A percentile compares a stretch with the other conserved stretches of the same genome.
These are phyloP conservation scores for Phytopythium montanum DNA, from an alignment of 352 stramenopile genomes.

Conservation along the genomic window DNA sequence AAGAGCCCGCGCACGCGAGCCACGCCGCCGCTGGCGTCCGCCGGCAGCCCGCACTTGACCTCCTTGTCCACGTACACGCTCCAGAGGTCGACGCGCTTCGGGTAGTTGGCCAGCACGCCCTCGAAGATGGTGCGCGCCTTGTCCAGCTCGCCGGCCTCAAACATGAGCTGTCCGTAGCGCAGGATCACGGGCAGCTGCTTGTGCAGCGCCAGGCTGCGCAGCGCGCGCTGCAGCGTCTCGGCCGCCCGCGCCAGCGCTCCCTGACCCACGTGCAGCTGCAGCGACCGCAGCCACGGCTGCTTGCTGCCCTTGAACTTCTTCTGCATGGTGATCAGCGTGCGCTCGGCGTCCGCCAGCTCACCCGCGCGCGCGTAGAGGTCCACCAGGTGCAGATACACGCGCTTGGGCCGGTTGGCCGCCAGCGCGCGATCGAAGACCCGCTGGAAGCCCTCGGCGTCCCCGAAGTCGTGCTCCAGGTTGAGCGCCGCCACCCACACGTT, in stretches of 20 bases:
- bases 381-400: conserved; percentile 93
- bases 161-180: conserved; percentile 96
- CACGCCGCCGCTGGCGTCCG: conserved; percentile 28
- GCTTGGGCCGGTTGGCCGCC: conserved; percentile 94
- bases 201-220: conserved; percentile 91
- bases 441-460: conserved; percentile 87
- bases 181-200: conserved; percentile 95
- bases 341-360: conserved; percentile 65
- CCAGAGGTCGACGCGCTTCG: conserved; percentile 95
- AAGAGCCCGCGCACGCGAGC: conserved; percentile 88
- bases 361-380: conserved; percentile 87
- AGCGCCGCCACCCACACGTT: conserved; percentile 96
- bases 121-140: conserved; percentile 96
- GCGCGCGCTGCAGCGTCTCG: conserved; percentile 88
- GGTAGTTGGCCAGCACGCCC: conserved; percentile 92
- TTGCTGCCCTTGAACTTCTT: conserved; percentile 93
- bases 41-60: conserved; percentile 84
- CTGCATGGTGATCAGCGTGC: conserved; percentile 81
- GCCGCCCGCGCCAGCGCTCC: conserved; percentile 66
- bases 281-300: conserved; percentile 83
- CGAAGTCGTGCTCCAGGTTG: conserved; percentile 96
- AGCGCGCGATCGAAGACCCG: conserved; percentile 91
- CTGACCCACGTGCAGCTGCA: conserved; percentile 85
- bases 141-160: conserved; percentile 91
- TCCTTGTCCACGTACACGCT: conserved; percentile 98